Base-by-base conservation (phyloP, 2,329 filamentous ascomycete species). In the Diplodia scrobiculata region DNA sequence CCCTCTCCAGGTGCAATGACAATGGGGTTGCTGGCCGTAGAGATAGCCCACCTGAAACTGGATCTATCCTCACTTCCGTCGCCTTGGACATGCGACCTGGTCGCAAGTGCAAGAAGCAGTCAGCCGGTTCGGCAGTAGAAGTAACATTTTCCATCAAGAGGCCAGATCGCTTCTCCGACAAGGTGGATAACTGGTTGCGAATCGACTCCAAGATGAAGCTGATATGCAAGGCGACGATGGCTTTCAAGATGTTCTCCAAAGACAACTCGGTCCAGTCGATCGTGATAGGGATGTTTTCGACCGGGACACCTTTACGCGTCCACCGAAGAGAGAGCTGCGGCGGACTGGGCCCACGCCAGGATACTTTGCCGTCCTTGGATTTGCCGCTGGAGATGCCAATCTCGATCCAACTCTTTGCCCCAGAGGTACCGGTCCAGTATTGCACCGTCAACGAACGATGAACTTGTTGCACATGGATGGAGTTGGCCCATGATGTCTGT, bases 341-440 rank as follows among this genome's bases (percentile, higher is more conserved):
- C 25, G 75, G 68, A 5, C 72, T 68, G 6, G 72, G 71, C 3
- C 74, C 75, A 66, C 73, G 73, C 76, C 76, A 78, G 29, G 75
- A 73, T 5, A 68, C 67, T 68, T 73, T 76, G 60, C 70, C 73
- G 67, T 75, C 78, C 66, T 70, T 74, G 36, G 72, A 68, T 68
- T 74, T 80, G 36, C 89, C 89, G 73, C 88, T 92, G 67, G 87
- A 84, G 41, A 97, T 86, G 10, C 92, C 93, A 60, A 99, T 82
- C 69, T 98, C 89, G 55, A 99, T 83, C 94, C 95, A 99, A 75
- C 88, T 96, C 80, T 96, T 97, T 17, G 85, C 83, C 0, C 86
- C 86, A 66, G 84, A 83, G 71, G 88, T 86, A 60, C 86, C 84
- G 17, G 86, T 83, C 95, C 95, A 99, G 78, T 99, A 99, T 73